phyloP scores from a whole-genome alignment of 305 asterid species.

The Fraxinus angustifolia region DNA sequence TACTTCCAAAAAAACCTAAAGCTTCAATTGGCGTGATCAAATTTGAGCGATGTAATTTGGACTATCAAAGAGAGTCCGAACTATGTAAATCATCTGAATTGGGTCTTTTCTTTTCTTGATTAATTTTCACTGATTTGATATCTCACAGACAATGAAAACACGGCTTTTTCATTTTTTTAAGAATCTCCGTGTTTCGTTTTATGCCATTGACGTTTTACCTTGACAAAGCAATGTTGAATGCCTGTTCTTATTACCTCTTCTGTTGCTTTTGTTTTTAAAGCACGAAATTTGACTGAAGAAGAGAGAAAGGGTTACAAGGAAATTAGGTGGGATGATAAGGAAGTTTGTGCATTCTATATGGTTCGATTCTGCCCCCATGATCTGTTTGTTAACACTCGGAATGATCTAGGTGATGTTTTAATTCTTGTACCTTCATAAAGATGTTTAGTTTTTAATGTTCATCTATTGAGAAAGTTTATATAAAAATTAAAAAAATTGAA shows the following conservation, averaged over 20 bases:
- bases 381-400: slow-evolving; percentile 85
- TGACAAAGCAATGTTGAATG: neutral
- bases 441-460: neutral
- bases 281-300: slow-evolving; percentile 88
- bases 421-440: slow-evolving; percentile 14
- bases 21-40: slow-evolving; percentile 15
- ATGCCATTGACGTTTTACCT: neutral
- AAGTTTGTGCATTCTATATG: slow-evolving; percentile 84
- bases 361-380: slow-evolving; percentile 95
- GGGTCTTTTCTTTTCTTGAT: neutral
- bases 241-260: neutral
- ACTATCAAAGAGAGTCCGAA: neutral
- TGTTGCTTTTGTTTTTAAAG: slow-evolving; percentile 35
- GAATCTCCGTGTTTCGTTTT: neutral
- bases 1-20: neutral
- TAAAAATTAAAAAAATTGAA: neutral
- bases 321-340: slow-evolving; percentile 91
- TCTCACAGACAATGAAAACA: neutral
- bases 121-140: neutral
- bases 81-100: neutral
- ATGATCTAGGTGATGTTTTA: slow-evolving; percentile 68
- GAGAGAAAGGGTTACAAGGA: slow-evolving; percentile 82
- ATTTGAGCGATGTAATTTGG: slow-evolving; percentile 8
- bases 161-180: neutral
- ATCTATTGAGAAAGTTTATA: neutral